Base-by-base conservation (phyloP, 192 early-diverging fungal genomes). In the Anaeromyces robustus region DNA sequence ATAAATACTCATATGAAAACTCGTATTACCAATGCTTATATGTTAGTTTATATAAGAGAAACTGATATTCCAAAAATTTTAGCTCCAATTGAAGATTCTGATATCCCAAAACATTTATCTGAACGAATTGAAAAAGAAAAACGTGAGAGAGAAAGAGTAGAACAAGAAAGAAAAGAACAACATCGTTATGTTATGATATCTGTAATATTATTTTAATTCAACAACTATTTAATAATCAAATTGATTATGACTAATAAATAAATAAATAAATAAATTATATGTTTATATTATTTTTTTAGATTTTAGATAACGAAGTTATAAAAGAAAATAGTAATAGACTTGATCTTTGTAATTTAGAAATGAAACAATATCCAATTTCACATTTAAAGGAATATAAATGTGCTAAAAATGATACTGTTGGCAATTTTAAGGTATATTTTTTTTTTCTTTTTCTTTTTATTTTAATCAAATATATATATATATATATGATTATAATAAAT, bases 21-120 rank as follows among this genome's bases (percentile, higher is more conserved):
- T 83, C 92, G 95, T 30, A 97, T 94, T 83, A 96, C 94, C 12
- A 99, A 98, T 82, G 98, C 98, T 13, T 99, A 99, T 89, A 98
- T 99, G 97, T 87, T 99, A 85, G 96, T 97, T 30, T 99, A 99
- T 81, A 92, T 99, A 68, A 93, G 96, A 78, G 91, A 95, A 84
- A 82, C 86, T 18, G 88, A 92, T 82, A 85, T 92, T 80, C 92
- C 92, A 30, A 81, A 89, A 29, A 89, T 98, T 30, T 85, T 98
- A 79, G 86, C 87, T 18, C 88, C 90, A 29, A 83, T 94, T 9
- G 86, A 87, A 18, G 87, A 89, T 18, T 81, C 86, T 3, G 95
- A 97, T 34, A 92, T 96, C 79, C 97, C 96, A 17, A 86, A 85
- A 78, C 96, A 98, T 84, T 84, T 99, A 79, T 85, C 86, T 83